phyloP scores from a whole-genome alignment of 805 yeast genomes.

The Hanseniaspora clermontiae region DNA sequence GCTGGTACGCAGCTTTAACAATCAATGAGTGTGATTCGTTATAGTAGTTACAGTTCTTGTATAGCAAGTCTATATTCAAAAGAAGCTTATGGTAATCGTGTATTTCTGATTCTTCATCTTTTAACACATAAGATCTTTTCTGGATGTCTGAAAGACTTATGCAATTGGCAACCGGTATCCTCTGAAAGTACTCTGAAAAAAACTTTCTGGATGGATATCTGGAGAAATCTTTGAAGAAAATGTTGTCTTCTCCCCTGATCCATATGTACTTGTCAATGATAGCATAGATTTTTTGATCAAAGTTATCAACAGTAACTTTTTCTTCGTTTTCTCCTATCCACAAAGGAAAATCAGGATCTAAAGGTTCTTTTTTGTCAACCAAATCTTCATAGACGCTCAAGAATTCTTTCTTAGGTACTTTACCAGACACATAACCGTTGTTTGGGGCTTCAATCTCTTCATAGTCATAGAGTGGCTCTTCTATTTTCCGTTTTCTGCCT shows the following conservation, averaged over 20 bases:
- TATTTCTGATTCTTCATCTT: slow-evolving; percentile 16
- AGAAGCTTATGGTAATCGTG: slow-evolving; percentile 32
- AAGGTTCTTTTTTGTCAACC: slow-evolving; percentile 22
- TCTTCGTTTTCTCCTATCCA: slow-evolving; percentile 16
- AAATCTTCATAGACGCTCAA: slow-evolving; percentile 17
- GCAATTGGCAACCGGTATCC: slow-evolving; percentile 41
- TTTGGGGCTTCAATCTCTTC: not conserved
- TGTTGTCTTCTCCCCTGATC: slow-evolving; percentile 19
- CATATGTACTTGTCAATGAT: slow-evolving; percentile 22
- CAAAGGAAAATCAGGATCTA: slow-evolving; percentile 26
- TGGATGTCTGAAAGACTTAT: slow-evolving; percentile 59
- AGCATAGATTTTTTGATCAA: slow-evolving; percentile 23
- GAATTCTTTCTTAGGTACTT: slow-evolving; percentile 21
- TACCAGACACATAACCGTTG: slow-evolving; percentile 25
- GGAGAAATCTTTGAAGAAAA: slow-evolving; percentile 40
- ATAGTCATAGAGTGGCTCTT: not conserved
- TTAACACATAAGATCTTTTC: slow-evolving; percentile 24
- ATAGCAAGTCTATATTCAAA: slow-evolving; percentile 54
- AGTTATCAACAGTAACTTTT: slow-evolving; percentile 26
- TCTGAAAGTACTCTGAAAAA: slow-evolving; percentile 69
- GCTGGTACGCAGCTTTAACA: slow-evolving; percentile 49
- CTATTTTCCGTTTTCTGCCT: slow-evolving; percentile 5
- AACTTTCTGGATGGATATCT: slow-evolving; percentile 60
- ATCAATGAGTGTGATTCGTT: slow-evolving; percentile 57
- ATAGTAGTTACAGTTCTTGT: slow-evolving; percentile 56